A percentile compares a stretch with the other conserved stretches of the same genome.
Conservation (phyloP, 345 rosid genomes). For the Laguncularia racemosa region DNA sequence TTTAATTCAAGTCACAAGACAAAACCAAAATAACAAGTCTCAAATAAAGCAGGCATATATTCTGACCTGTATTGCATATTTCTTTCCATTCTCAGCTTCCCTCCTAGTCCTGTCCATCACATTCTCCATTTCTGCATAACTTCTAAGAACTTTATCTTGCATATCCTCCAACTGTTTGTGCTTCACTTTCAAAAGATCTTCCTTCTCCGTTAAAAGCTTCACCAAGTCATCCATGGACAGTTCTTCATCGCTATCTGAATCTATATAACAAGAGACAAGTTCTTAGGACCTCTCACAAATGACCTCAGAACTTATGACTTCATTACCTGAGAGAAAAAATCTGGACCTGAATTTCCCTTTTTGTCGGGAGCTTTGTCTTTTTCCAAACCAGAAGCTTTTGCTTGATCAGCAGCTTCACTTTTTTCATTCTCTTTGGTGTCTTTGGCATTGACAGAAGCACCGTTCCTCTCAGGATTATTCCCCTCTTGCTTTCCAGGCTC, state of each 20-base stretch:
- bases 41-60: slow-evolving; percentile 10
- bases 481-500: slow-evolving; percentile 47
- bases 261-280: slow-evolving; percentile 29
- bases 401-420: slow-evolving; percentile 16
- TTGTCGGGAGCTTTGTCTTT: slow-evolving; percentile 7
- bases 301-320: slow-evolving; percentile 15
- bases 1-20: not conserved
- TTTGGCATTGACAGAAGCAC: slow-evolving; percentile 3
- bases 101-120: slow-evolving; percentile 78
- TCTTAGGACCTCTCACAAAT: slow-evolving; percentile 29
- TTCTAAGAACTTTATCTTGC: slow-evolving; percentile 79
- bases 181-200: slow-evolving; percentile 59
- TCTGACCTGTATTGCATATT: slow-evolving; percentile 81
- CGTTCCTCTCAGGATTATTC: slow-evolving; percentile 15
- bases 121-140: slow-evolving; percentile 89
- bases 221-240: slow-evolving; percentile 68
- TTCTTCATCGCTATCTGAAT: slow-evolving; percentile 44
- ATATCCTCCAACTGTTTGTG: slow-evolving; percentile 54
- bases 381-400: not conserved
- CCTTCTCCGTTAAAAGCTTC: slow-evolving; percentile 70
- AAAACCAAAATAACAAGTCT: slow-evolving; percentile 16
- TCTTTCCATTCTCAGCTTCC: slow-evolving; percentile 82
- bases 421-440: slow-evolving; percentile 18
- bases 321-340: slow-evolving; percentile 18
- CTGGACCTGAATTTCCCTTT: slow-evolving; percentile 33